Base-by-base conservation (phyloP, 1,284 basidiomycete genomes). In the Apiotrichum siamense region DNA sequence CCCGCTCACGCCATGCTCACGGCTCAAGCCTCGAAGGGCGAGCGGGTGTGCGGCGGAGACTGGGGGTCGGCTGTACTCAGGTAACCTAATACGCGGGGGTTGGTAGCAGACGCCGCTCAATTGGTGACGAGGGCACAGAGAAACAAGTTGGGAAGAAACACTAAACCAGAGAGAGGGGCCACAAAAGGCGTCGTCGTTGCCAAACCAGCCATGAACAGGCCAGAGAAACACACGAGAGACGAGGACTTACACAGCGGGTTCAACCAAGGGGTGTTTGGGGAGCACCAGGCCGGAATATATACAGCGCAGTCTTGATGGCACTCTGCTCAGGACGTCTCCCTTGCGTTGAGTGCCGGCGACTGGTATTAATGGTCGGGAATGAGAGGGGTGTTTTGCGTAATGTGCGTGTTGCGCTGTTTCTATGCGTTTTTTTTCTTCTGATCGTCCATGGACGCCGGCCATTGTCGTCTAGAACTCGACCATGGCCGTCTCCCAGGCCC, bases 1-100 rank as follows among this genome's bases (percentile, higher is more conserved):
- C 52, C 55, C 55, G 51, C 55, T 57, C 55, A 57, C 55, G 55
- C 55, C 47, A 24, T 45, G 55, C 55, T 47, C 55, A 52, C 55
- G 55, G 55, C 55, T 57, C 55, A 57, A 57, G 51, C 55, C 49
- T 21, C 17, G 13, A 21, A 31, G 40, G 52, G 55, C 55, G 55
- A 57, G 55, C 55, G 55, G 55, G 55, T 52, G 51, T 50, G 55
- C 55, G 35, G 49, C 55, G 55, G 55, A 57, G 55, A 27, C 55
- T 54, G 51, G 51, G 43, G 52, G 52, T 46, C 51, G 55, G 55
- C 51, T 41, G 33, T 31, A 43, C 27, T 32, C 44, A 42, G 44
- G n/a, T 17, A n/a, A n/a, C 40, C 17, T 9, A 25, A 25, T 39
- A n/a, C 35, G 50, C 33, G 50, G 44, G 33, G 39, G 40, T 33